These are phyloP conservation scores for Dimocarpus longan DNA, from an alignment of 345 rosid species.

Conservation along the genomic window DNA sequence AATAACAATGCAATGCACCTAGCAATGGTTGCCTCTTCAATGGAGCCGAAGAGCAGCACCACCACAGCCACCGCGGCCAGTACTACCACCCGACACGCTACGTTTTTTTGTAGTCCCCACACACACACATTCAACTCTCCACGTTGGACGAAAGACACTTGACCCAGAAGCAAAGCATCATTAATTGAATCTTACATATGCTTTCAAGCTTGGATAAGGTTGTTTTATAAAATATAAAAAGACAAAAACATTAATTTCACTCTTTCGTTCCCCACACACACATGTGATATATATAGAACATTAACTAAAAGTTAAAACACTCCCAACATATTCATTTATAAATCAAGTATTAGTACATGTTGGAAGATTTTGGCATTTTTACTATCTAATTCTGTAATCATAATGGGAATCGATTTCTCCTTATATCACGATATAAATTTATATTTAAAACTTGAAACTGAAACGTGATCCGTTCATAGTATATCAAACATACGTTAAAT, in stretches of 20 bases:
- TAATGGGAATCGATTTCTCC: too few relatives aligned
- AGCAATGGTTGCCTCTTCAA: not conserved
- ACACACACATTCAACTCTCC: not conserved
- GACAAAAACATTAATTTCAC: not conserved
- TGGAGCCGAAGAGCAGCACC: not conserved
- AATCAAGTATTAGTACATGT: too few relatives aligned
- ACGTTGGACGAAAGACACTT: constrained; percentile 2
- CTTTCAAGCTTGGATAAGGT: constrained; percentile 9
- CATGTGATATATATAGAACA: too few relatives aligned
- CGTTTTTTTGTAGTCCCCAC: constrained; percentile 17
- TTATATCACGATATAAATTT: too few relatives aligned
- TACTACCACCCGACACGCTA: not conserved
- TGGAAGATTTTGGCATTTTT: too few relatives aligned
- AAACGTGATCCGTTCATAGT: too few relatives aligned
- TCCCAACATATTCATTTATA: too few relatives aligned
- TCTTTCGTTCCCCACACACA: too few relatives aligned
- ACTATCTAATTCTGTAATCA: too few relatives aligned
- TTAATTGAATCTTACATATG: not conserved
- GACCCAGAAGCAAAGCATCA: constrained; percentile 14
- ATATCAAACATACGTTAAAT: too few relatives aligned
- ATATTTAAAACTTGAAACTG: too few relatives aligned
- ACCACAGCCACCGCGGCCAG: not conserved
- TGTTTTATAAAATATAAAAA: not conserved
- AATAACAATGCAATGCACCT: not conserved
- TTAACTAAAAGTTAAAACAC: too few relatives aligned